phyloP scores from a whole-genome alignment of 768 basidiomycete species.

The Termitomyces sp. region DNA sequence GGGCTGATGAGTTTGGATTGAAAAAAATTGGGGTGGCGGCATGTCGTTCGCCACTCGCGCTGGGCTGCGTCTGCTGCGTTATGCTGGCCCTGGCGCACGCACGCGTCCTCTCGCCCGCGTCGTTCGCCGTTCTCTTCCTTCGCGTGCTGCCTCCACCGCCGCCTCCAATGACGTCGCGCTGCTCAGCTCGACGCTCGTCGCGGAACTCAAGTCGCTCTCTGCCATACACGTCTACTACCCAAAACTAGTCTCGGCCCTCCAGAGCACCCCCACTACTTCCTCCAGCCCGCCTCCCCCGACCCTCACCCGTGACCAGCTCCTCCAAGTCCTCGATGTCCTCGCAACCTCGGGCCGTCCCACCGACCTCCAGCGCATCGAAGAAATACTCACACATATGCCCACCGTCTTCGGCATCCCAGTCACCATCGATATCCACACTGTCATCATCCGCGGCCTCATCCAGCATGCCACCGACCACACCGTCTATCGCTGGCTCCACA shows the following conservation, averaged over 20 bases:
- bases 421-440: slow-evolving; percentile 43
- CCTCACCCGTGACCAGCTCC: slow-evolving; percentile 28
- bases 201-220: slow-evolving; percentile 21
- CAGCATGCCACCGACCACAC: slow-evolving; percentile 38
- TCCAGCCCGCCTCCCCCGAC: slow-evolving; percentile 20
- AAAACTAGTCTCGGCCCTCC: slow-evolving; percentile 19
- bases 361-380: slow-evolving; percentile 52
- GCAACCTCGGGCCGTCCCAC: slow-evolving; percentile 47
- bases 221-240: slow-evolving; percentile 35
- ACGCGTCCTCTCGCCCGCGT: slow-evolving; percentile 13
- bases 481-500: slow-evolving; percentile 46
- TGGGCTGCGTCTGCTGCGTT: slow-evolving; percentile 29
- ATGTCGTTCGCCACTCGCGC: no score
- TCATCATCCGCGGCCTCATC: slow-evolving; percentile 46
- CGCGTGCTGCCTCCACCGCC: not conserved
- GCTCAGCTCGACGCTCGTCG: slow-evolving; percentile 14
- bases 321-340: slow-evolving; percentile 39
- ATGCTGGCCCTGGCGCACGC: no score
- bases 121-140: not conserved
- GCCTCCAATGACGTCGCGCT: no score
- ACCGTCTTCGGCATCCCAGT: slow-evolving; percentile 42
- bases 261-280: slow-evolving; percentile 9
- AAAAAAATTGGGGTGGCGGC: no score
- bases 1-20: no score
- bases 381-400: slow-evolving; percentile 47